Evolutionary conservation across 306 rosid species (phyloP), one percentile per base, ranked within the genome.

Genomic region (Ormosia semicastrata): DNA sequence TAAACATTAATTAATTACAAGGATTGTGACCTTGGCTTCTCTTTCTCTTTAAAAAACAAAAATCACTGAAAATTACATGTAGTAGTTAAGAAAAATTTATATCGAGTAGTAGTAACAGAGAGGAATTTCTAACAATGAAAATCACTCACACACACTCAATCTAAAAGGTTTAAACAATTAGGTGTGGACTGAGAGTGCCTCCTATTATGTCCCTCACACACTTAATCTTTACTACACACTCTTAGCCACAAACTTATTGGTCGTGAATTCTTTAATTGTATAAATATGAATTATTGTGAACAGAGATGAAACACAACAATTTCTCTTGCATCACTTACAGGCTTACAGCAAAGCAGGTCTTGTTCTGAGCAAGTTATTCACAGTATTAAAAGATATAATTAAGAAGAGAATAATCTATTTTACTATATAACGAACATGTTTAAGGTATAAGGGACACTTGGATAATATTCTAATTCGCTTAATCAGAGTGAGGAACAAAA

Each of bases 401-500:
- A 74, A 33, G 65, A 80, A 58, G 62, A 74, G 37, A 69, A 53
- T 75, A 80, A 44, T 36, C 9, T 59, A 41, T 39, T 66, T 69
- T 76, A 66, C 34, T 79, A 5, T 59, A 47, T 75, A 57, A 69
- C 11, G 10, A 54, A 29, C 68, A 71, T 85, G 79, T 70, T 78
- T 82, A 82, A 85, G 80, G 66, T 75, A 36, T 8, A 62, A 58
- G 81, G 57, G 78, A 71, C 76, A 79, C 66, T 52, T n/a, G 11
- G 44, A 44, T 46, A 67, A 75, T 87, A 73, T 82, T 85, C 73
- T 85, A 75, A 54, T 82, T 59, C 17, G 5, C 39, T 78, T 79
- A 85, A 75, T 85, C 50, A 68, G 78, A 71, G 77, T 64, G 78
- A 71, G 43, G 80, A 79, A 75, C 73, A 73, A 29, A 79, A 85